A percentile compares a stretch with the other conserved stretches of the same genome.
These are phyloP conservation scores for Scytalidium sp. DNA, from an alignment of 2,329 filamentous ascomycete genomes.

Conservation along the genomic window DNA sequence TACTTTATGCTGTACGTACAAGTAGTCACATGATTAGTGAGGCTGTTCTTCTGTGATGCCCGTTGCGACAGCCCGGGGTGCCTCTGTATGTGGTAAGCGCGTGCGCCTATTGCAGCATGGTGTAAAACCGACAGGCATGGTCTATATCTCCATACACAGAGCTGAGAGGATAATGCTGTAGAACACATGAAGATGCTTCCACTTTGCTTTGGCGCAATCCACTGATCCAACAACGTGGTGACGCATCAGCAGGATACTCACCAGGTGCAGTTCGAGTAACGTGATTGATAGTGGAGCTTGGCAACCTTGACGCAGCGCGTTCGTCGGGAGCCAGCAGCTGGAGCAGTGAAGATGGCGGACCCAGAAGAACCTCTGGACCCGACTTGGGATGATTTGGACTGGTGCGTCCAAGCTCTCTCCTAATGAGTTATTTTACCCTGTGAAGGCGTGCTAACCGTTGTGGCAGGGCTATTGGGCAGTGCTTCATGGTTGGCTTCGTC, in stretches of 20 bases:
- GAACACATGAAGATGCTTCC: neutral
- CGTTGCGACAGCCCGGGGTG: too few species aligned
- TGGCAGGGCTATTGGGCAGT: slow-evolving; percentile 67
- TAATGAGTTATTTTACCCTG: neutral
- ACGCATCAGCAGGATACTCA: neutral
- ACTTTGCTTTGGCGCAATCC: neutral
- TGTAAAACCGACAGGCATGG: neutral
- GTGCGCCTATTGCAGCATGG: neutral
- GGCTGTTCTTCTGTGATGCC: too few species aligned
- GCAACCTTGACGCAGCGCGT: neutral
- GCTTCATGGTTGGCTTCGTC: slow-evolving; percentile 61
- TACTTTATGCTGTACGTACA: too few species aligned
- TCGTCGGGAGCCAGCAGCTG: slow-evolving; percentile 9
- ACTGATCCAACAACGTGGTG: neutral
- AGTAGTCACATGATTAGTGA: too few species aligned
- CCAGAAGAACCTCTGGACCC: slow-evolving; percentile 37
- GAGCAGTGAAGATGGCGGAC: slow-evolving; percentile 47
- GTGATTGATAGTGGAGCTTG: neutral
- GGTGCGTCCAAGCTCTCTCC: slow-evolving; percentile 15
- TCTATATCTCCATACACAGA: neutral
- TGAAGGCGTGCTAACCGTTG: slow-evolving; percentile 21
- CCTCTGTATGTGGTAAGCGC: too few species aligned
- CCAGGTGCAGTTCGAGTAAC: neutral
- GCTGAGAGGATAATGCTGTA: neutral
- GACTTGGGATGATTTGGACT: slow-evolving; percentile 27